Base-by-base conservation (phyloP, 2,329 filamentous ascomycete genomes). In the Claviceps paspali region DNA sequence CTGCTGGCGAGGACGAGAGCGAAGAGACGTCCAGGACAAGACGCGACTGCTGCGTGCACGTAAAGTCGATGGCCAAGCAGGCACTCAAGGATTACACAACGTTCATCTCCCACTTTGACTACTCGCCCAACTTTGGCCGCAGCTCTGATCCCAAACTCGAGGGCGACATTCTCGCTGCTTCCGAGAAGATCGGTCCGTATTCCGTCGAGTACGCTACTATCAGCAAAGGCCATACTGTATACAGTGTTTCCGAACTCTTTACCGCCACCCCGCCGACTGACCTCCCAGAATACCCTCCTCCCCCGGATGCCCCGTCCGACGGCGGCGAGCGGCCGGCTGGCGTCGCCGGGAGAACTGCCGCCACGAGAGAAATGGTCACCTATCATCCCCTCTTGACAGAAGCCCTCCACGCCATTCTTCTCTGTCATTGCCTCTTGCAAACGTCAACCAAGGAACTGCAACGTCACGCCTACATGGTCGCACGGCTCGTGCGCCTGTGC, bases 361-460 rank as follows among this genome's bases (percentile, higher is more conserved):
- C 45, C 59, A 46, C 47, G n/a, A 53, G 49, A 33, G 57, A 60
- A 39, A 48, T 42, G 37, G 45, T 51, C 21, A 91, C 82, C 1
- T 91, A 84, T 52, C 84, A 92, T 49, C 85, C 84, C 0, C 67
- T 91, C 7, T 65, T 92, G 9, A 76, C 76, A 6, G 84, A 92
- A 45, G 80, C 80, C 1, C 68, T 92, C 1, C 83, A 92, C 54
- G 79, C 76, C 4, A 59, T 91, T 2, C 72, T 92, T 7, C 70
- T 92, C 29, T 81, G 78, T 46, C 84, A 92, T 55, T 72, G 73
- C n/a, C 71, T 92, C 8, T 60, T 83, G 6, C 83, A 88, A 55
- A 92, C 84, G 0, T 81, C 82, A 0, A 56, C 73, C 9, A 84
- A 81, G 47, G 83, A 91, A 53, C 70, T 87, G 24, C 72, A 77